Conservation (phyloP, 441 rosid genomes). For the Syzygium malaccense region DNA sequence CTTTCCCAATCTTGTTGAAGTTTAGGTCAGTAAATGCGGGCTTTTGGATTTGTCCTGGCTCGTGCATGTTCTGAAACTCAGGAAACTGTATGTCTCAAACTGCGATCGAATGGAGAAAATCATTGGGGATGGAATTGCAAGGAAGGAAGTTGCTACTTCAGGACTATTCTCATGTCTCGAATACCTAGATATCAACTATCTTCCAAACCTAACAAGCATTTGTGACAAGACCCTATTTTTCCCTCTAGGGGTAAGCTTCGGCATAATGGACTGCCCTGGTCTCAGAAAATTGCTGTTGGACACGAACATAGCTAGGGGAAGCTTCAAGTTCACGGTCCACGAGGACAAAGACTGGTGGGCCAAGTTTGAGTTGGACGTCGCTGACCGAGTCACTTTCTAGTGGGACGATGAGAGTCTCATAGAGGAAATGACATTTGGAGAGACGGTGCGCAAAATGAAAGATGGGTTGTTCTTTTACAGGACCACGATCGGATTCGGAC, state of each 20-base stretch:
- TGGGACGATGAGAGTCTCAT: rapidly evolving
- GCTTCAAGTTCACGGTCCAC: rapidly evolving
- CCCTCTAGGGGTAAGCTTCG: rapidly evolving
- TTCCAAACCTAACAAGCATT: background rate
- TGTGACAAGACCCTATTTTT: background rate
- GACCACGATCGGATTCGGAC: background rate
- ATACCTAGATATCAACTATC: rapidly evolving
- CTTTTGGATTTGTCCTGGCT: background rate
- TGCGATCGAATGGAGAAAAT: rapidly evolving
- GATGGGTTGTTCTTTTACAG: too few species aligned
- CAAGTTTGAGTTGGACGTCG: background rate
- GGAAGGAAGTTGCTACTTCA: background rate
- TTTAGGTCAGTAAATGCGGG: rapidly evolving
- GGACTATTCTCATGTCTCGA: background rate
- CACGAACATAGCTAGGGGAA: rapidly evolving
- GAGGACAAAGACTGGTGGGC: rapidly evolving
- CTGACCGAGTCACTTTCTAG: rapidly evolving
- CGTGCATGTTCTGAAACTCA: background rate
- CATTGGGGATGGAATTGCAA: background rate
- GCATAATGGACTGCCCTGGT: rapidly evolving
- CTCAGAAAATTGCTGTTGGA: background rate
- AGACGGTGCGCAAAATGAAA: background rate
- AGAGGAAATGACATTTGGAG: background rate
- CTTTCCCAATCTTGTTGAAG: rapidly evolving
- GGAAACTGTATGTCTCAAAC: rapidly evolving